These are phyloP conservation scores for Sideroxylon spinosum DNA, from an alignment of 179 eudicot species.

Conservation along the genomic window DNA sequence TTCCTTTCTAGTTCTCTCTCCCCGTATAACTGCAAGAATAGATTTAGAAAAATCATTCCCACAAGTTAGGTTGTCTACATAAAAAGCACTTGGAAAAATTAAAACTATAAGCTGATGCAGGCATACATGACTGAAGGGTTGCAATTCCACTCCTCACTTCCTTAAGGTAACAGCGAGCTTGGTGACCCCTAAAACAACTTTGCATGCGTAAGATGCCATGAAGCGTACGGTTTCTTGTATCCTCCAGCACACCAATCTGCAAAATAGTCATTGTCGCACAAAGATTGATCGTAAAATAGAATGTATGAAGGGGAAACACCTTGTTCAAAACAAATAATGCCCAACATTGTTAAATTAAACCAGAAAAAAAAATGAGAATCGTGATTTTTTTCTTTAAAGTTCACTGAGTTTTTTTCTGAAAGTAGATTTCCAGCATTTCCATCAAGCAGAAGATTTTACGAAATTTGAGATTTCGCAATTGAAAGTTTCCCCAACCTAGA, in stretches of 20 bases:
- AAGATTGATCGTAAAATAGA: not conserved
- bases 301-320: not conserved
- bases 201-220: constrained; percentile 95
- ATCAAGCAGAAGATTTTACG: not conserved
- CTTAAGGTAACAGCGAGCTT: constrained; percentile 65
- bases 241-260: constrained; percentile 95
- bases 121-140: constrained; percentile 80
- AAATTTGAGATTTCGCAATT: not conserved
- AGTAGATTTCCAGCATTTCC: not conserved
- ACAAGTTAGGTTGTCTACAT: not conserved
- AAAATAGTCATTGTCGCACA: constrained; percentile 7
- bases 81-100: not conserved
- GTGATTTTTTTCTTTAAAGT: not conserved
- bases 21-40: constrained; percentile 69
- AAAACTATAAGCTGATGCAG: constrained; percentile 8
- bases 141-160: constrained; percentile 57
- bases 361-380: not conserved
- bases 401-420: not conserved
- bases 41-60: constrained; percentile 2
- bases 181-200: constrained; percentile 95
- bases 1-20: constrained; percentile 79
- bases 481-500: not conserved
- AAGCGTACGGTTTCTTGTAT: constrained; percentile 92
- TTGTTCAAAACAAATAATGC: not conserved
- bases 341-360: not conserved